Evolutionary conservation across 441 rosid genomes (phyloP), one percentile per base, ranked within the genome.

Genomic region (Lepidium campestre): DNA sequence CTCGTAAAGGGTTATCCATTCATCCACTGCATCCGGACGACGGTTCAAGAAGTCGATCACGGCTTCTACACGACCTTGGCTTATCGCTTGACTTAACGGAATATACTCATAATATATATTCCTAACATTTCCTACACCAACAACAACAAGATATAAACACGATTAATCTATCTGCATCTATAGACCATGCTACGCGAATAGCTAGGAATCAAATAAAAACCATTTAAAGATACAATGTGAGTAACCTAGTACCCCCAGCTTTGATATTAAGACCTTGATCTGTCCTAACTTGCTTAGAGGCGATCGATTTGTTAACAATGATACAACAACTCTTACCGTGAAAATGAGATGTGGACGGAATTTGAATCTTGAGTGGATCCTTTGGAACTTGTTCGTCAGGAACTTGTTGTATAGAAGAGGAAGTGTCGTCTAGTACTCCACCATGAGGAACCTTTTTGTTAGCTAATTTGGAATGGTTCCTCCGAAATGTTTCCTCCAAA

Each of bases 391-490:
- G 49, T 32, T 58, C 71, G 58, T 58, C 67, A 22, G 72, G 44
- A 44, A 3, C 62, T 66, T 73, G 62, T 58, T 44, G 44, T 7
- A 35, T 73, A 37, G 68, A 64, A 13, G 65, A 7, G 41, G 23
- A 15, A 62, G 62, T 67, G 0, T 74, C 73, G 1, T 65, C 65
- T 31, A 74, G 52, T n/a, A n/a, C n/a, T 12, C 65, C 68, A 55
- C 22, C 42, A 12, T 74, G 70, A 67, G 69, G 65, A 62, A 68
- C 65, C 36, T 62, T 74, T 20, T 61, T 61, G 59, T 74, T 74
- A 2, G 65, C 65, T 18, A 74, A 74, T 25, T 74, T 68, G 56
- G 62, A 74, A 68, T 70, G 74, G 41, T 61, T 74, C 41, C 57
- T 74, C 9, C 77, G 36, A 49, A 68, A 47, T 47, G 54, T 55